Evolutionary conservation across 768 basidiomycete genomes (phyloP), one percentile per base, ranked within the genome.

Genomic region (Porpolomopsis calyptriformis): DNA sequence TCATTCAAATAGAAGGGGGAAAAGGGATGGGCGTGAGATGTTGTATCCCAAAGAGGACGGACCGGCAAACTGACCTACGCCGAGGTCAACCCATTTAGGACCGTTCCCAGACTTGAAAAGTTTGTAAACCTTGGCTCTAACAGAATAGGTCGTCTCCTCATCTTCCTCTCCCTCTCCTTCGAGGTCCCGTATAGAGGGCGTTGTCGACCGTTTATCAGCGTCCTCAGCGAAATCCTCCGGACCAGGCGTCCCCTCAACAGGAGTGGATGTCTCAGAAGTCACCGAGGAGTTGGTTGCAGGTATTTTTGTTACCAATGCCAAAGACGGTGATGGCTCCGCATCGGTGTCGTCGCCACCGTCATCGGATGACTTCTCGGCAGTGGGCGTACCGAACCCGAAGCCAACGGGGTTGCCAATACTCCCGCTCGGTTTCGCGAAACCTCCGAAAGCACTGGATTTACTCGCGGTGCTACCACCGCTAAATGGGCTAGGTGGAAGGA

Each of bases 111-210:
- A 61, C 60, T 75, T 78, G 49, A 63, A 64, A 57, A 87, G 55
- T 56, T 72, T 74, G 57, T 67, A 85, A 20, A 79, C 77, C 59
- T 83, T 87, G 40, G 75, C 62, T 58, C 69, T 76, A 40, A 76
- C 67, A 37, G 66, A 62, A 58, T 83, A 70, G 23, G 64, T 63
- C 3, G 83, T 87, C 49, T 78, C 78, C 56, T 90, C 87, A 33
- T 81, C 72, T 57, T 90, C 83, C 63, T 90, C 87, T 23, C 87
- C 87, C 54, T 80, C 80, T 9, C 87, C 85, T 49, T 85, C 84
- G 44, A 67, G 68, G 52, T 85, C 84, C 50, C 82, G 77, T n/a
- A 64, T 63, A 45, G 64, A 61, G n/a, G 47, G 59, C 9, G 46
- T 63, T 25, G 40, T 40, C 9, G 36, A 20, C 34, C 43, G 49